Evolutionary conservation across 2,329 filamentous ascomycete genomes (phyloP).

Genomic region (Xylaria sp.): DNA sequence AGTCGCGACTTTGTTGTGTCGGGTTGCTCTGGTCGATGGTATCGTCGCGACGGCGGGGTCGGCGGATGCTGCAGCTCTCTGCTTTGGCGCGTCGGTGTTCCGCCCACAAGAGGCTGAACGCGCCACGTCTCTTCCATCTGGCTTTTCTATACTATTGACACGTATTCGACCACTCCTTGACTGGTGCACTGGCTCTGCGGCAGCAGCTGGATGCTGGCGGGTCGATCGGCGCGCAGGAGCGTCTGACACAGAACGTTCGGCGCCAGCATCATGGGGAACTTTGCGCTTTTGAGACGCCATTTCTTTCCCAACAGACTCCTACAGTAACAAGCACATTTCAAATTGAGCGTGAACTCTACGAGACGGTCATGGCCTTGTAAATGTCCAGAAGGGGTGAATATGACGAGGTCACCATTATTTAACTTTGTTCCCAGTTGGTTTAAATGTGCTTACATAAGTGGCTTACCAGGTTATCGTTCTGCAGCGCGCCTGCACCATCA

Average conservation of each 20-base stretch:
- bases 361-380: background rate
- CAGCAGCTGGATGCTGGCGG: constrained; percentile 33
- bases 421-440: background rate
- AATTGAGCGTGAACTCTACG: background rate
- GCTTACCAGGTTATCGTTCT: no score
- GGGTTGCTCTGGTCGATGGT: constrained; percentile 28
- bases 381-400: background rate
- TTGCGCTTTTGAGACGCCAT: constrained; percentile 44
- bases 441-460: constrained; percentile 29
- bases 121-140: background rate
- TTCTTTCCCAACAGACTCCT: background rate
- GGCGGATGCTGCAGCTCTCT: constrained; percentile 11
- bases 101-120: constrained; percentile 4
- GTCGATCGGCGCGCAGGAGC: constrained; percentile 38
- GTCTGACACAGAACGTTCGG: constrained; percentile 12
- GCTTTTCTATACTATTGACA: constrained; percentile 23
- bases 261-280: constrained; percentile 33
- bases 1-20: constrained; percentile 10
- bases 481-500: no score
- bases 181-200: constrained; percentile 30
- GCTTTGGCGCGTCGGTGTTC: constrained; percentile 26
- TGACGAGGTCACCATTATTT: background rate
- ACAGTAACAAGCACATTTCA: background rate
- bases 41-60: constrained; percentile 9
- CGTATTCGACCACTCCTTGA: constrained; percentile 39